Evolutionary conservation across 257 asterid genomes (phyloP).

Genomic region (Solanum phureja): DNA sequence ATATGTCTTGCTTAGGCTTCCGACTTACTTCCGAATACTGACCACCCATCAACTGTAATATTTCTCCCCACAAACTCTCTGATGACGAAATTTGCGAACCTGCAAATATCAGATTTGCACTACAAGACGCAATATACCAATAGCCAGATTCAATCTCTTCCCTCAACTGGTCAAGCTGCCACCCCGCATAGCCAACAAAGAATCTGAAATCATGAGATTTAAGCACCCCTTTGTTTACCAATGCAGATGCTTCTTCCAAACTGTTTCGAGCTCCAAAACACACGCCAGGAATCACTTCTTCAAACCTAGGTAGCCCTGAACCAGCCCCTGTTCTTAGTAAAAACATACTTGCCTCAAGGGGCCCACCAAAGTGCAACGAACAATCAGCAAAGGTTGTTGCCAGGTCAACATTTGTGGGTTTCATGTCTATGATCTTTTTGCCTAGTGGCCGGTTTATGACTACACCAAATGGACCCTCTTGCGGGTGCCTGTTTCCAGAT

Average conservation of each 20-base stretch:
- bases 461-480: conserved; percentile 85
- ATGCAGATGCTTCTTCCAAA: conserved; percentile 61
- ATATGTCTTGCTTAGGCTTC: conserved; percentile 83
- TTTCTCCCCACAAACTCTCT: conserved; percentile 78
- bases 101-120: conserved; percentile 58
- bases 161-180: conserved; percentile 81
- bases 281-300: conserved; percentile 67
- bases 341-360: conserved; percentile 89
- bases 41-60: conserved; percentile 93
- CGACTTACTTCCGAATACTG: conserved; percentile 89
- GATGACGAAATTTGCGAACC: conserved; percentile 38
- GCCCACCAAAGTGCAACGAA: conserved; percentile 86
- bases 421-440: conserved; percentile 78
- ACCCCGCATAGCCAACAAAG: conserved; percentile 89
- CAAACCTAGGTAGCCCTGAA: conserved; percentile 39
- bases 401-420: conserved; percentile 55
- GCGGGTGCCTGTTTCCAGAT: conserved; percentile 79
- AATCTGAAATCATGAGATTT: conserved; percentile 73
- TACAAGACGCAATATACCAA: conserved; percentile 91
- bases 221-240: conserved; percentile 59
- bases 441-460: conserved; percentile 74
- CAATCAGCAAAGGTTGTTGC: conserved; percentile 81
- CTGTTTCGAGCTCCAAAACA: conserved; percentile 78
- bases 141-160: conserved; percentile 72
- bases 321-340: conserved; percentile 49